Evolutionary conservation across 1,139 yeast species (phyloP).

Genomic region (Geotrichum aggregatum): DNA sequence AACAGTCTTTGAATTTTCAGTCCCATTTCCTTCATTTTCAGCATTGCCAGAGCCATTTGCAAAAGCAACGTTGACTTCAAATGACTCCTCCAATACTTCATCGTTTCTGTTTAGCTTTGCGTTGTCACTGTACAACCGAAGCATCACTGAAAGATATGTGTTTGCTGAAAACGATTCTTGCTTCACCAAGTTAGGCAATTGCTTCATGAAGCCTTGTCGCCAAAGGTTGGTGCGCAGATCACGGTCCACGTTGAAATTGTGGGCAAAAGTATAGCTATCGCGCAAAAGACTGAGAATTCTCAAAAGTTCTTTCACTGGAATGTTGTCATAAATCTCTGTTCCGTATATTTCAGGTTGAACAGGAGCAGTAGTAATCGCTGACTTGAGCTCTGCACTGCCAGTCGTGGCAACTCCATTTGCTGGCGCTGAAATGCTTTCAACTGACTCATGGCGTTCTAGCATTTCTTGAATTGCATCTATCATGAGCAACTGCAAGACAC

Average conservation of each 20-base stretch:
- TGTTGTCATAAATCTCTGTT: slow-evolving; percentile 53
- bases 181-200: slow-evolving; percentile 82
- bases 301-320: slow-evolving; percentile 63
- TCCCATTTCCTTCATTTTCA: not conserved
- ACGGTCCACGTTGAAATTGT: slow-evolving; percentile 81
- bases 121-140: slow-evolving; percentile 73
- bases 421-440: not conserved
- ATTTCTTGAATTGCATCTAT: slow-evolving; percentile 83
- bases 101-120: slow-evolving; percentile 32
- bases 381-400: not conserved
- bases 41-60: too few species aligned
- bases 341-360: slow-evolving; percentile 9
- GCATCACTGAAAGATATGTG: slow-evolving; percentile 74
- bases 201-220: slow-evolving; percentile 89
- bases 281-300: slow-evolving; percentile 57
- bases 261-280: slow-evolving; percentile 74
- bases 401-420: not conserved
- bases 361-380: not conserved
- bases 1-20: slow-evolving; percentile 24
- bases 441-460: slow-evolving; percentile 54
- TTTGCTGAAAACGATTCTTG: slow-evolving; percentile 92
- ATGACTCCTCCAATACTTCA: not conserved
- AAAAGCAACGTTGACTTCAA: not conserved
- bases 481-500: slow-evolving; percentile 83
- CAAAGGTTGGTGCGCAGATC: slow-evolving; percentile 80